Conservation (phyloP, 768 basidiomycete species). For the Cystobasidium ongulense region DNA sequence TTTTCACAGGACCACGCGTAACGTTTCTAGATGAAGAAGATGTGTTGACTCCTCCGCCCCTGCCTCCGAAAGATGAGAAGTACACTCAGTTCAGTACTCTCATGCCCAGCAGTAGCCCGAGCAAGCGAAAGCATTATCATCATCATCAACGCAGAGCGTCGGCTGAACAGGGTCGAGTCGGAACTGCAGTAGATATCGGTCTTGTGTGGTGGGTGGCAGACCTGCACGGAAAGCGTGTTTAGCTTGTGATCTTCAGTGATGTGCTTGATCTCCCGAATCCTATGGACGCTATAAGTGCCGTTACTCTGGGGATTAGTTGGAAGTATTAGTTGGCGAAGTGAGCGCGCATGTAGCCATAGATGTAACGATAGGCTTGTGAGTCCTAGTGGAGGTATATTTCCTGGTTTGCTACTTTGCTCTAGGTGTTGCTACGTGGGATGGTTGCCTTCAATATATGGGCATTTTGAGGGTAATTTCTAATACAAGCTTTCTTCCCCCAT, state of each 20-base stretch:
- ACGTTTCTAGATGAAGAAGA: constrained; percentile 24
- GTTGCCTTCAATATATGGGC: too few relatives aligned
- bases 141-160: not conserved
- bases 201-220: constrained; percentile 23
- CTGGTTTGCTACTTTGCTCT: too few relatives aligned
- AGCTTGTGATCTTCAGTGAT: not conserved
- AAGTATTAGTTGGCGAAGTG: too few relatives aligned
- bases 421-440: too few relatives aligned
- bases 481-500: not conserved
- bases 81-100: not conserved
- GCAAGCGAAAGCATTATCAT: not conserved
- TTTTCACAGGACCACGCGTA: constrained; percentile 2
- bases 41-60: not conserved
- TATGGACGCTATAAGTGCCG: too few relatives aligned
- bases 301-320: too few relatives aligned
- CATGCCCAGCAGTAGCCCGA: not conserved
- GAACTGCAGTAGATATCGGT: constrained; percentile 10
- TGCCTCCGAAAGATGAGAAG: not conserved
- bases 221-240: constrained; percentile 8
- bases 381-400: too few relatives aligned
- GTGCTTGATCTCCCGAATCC: not conserved
- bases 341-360: too few relatives aligned
- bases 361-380: too few relatives aligned
- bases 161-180: not conserved
- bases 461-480: too few relatives aligned